Evolutionary conservation across 805 yeast genomes (phyloP), one percentile per base, ranked within the genome.

Genomic region (Sugiyamaella boreocaroliniensis): DNA sequence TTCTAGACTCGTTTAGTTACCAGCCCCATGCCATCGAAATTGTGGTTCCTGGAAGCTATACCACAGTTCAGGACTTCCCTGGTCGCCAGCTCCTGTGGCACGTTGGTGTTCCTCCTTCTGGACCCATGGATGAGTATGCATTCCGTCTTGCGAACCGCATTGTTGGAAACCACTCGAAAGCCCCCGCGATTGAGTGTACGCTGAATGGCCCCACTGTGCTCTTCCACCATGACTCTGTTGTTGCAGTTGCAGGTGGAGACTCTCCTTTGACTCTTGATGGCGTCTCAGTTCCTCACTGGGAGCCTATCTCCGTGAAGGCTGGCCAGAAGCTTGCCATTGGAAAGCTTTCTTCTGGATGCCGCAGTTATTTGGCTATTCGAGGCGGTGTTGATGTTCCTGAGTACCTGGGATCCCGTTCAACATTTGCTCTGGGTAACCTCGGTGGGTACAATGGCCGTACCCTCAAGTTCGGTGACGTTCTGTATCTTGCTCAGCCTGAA

Each of bases 61-160:
- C 98, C 40, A 87, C 97, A 2, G 92, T 92, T 47, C 99, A 92
- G 73, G 99, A 93, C 70, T 93, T 83, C 69, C 95, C 96, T 15
- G 96, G 95, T 49, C 83, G 99, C 74, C 75, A 76, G 51, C 85
- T 89, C n/a, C 68, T 77, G 55, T 86, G 95, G 95, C 82, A 86
- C 65, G 79, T 86, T 61, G 99, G 99, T 68, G 98, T 92, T 52
- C 99, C 99, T 22, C 98, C 98, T 7, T 88, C 96, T 42, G 99
- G 99, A 45, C 97, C 98, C 55, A 93, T 92, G 98, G 99, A 92
- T 71, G 80, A 83, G 55, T 90, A 83, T 63, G 83, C 97, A 4
- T 90, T 90, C 74, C 78, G 97, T 63, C 68, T 88, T 57, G 97
- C 96, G 18, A 92, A 92, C 74, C 75, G 86, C 65, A 81, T 88